phyloP scores from a whole-genome alignment of 208 protist species.

The Leishmania amazonensis region DNA sequence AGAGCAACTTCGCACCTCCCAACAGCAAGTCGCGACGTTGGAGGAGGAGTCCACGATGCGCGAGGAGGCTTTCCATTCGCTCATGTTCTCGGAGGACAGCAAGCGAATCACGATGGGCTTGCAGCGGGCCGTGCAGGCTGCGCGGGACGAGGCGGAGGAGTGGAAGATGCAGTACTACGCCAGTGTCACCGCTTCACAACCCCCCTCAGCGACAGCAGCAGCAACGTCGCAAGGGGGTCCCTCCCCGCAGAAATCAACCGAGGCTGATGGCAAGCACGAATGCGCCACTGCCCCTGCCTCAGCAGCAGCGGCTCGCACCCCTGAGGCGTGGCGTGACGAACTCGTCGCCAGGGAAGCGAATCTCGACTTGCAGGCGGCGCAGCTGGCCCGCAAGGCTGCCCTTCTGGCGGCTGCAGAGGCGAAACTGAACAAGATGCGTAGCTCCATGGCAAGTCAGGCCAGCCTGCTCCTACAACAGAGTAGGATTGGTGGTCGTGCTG shows the following conservation, averaged over 20 bases:
- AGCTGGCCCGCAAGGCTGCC: slow-evolving; percentile 42
- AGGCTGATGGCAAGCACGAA: background rate
- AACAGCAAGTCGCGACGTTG: slow-evolving; percentile 38
- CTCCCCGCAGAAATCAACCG: background rate
- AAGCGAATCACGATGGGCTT: slow-evolving; percentile 56
- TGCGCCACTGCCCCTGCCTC: background rate
- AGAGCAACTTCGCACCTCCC: slow-evolving; percentile 30
- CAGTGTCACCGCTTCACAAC: slow-evolving; percentile 1
- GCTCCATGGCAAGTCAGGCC: slow-evolving; percentile 68
- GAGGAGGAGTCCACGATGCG: slow-evolving; percentile 66
- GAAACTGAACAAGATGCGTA: slow-evolving; percentile 62
- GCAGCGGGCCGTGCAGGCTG: slow-evolving; percentile 46
- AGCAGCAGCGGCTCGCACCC: background rate
- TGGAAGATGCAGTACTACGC: slow-evolving; percentile 51
- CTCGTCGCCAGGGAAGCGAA: slow-evolving; percentile 19
- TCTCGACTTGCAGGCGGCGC: slow-evolving; percentile 19
- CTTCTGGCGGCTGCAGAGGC: slow-evolving; percentile 50
- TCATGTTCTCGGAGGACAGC: slow-evolving; percentile 73
- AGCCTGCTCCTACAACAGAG: slow-evolving; percentile 42
- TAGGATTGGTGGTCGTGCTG: background rate
- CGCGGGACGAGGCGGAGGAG: slow-evolving; percentile 49
- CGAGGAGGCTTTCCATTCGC: slow-evolving; percentile 62
- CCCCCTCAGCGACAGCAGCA: background rate
- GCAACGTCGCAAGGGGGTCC: background rate
- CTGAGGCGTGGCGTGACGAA: slow-evolving; percentile 24